A percentile compares a stretch with the other conserved stretches of the same genome.
Evolutionary conservation across 2,329 filamentous ascomycete genomes (phyloP).

Genomic region (Cordyceps militaris): DNA sequence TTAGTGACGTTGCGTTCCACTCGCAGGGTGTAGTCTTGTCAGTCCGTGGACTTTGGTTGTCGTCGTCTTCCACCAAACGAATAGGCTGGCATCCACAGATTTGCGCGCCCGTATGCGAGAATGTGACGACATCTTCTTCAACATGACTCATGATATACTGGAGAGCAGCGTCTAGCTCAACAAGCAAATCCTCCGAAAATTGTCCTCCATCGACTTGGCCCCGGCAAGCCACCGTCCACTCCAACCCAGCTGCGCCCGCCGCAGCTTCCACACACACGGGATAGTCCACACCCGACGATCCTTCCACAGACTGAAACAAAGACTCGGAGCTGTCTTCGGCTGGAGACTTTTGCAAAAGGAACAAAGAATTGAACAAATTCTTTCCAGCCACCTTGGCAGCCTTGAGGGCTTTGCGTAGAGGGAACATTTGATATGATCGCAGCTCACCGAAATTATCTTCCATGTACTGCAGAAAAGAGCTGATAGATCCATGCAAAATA

Average conservation of each 20-base stretch:
- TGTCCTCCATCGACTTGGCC: slow-evolving; percentile 27
- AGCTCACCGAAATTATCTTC: slow-evolving; percentile 63
- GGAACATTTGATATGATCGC: slow-evolving; percentile 67
- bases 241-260: slow-evolving; percentile 42
- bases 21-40: background rate
- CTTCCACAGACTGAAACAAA: slow-evolving; percentile 57
- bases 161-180: slow-evolving; percentile 53
- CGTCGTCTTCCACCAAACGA: background rate
- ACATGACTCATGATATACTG: slow-evolving; percentile 44
- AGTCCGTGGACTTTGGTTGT: background rate
- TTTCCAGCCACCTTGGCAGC: slow-evolving; percentile 27
- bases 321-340: background rate
- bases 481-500: slow-evolving; percentile 60
- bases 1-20: slow-evolving; percentile 30
- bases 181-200: slow-evolving; percentile 45
- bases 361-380: slow-evolving; percentile 48
- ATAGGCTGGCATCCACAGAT: slow-evolving; percentile 54
- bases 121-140: slow-evolving; percentile 45
- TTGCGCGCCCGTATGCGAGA: slow-evolving; percentile 45
- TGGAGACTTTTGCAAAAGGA: slow-evolving; percentile 42
- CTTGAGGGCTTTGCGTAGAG: slow-evolving; percentile 62
- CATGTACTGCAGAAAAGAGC: slow-evolving; percentile 62
- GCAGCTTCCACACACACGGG: slow-evolving; percentile 79
- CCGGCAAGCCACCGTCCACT: slow-evolving; percentile 70
- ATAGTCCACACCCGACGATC: slow-evolving; percentile 67